Evolutionary conservation across 352 stramenopile species (phyloP), one percentile per base, ranked within the genome.

Genomic region (Phytophthora sansomeana): DNA sequence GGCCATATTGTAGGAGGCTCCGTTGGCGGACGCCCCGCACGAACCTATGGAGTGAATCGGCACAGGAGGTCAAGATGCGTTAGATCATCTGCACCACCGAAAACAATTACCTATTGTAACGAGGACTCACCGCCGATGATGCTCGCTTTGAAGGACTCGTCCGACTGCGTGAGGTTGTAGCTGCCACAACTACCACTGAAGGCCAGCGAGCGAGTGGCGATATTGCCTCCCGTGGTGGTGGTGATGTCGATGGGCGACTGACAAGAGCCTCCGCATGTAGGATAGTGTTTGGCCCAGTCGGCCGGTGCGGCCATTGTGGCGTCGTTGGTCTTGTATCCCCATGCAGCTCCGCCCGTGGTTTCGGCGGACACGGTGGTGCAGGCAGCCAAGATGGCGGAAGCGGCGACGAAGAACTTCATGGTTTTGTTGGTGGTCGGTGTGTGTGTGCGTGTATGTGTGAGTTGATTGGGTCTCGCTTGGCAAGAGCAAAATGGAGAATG

Each of bases 191-290:
- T 60, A 13, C 28, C 38, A n/a, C 14, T 44, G 38, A 44, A 44
- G 13, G 6, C 16, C 17, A 69, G 42, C 17, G 62, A 63, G 9
- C 41, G 41, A 6, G 49, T 32, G 0, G 33, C 26, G 29, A 48
- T 28, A 7, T 66, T 61, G 24, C 42, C 28, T n/a, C n/a, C n/a
- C 8, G 48, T 58, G 13, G 39, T 47, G 4, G 44, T 61, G n/a
- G 26, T 33, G 51, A 80, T 71, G 48, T 80, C 69, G 48, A 80
- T 75, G 5, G 72, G 68, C 14, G 72, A 80, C 46, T 80, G 72
- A 8, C 60, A 44, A 8, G 46, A 46, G 21, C 72, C 72, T 29
- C 30, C 57, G 38, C 68, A 77, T 0, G 47, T 48, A 4, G 61
- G 46, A 42, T 62, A 75, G 28, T 65, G 47, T 0, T 63, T 13